Conservation (phyloP, 1,284 basidiomycete species). For the Xanthoconium separans region DNA sequence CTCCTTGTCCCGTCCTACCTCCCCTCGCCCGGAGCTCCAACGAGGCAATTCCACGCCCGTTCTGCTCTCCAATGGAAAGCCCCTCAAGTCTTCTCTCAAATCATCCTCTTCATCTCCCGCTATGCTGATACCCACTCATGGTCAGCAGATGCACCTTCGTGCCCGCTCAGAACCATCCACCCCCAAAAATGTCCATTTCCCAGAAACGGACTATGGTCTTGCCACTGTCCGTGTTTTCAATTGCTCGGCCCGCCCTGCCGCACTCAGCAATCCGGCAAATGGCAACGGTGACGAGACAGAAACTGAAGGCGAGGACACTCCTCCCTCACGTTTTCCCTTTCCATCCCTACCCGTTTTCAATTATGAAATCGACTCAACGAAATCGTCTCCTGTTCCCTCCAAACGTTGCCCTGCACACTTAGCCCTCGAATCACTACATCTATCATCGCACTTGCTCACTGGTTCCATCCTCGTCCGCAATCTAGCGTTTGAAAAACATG, state of each 20-base stretch:
- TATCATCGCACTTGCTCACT: conserved; percentile 45
- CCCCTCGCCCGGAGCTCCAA: conserved; percentile 24
- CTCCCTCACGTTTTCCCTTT: conserved; percentile 36
- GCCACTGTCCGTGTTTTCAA: conserved; percentile 85
- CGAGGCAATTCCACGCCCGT: conserved; percentile 38
- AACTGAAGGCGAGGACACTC: conserved; percentile 55
- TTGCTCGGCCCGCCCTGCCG: conserved; percentile 73
- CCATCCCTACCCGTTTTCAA: conserved; percentile 48
- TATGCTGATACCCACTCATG: conserved; percentile 28
- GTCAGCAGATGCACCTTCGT: conserved; percentile 39
- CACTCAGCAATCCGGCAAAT: conserved; percentile 43
- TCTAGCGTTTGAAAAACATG: conserved; percentile 83
- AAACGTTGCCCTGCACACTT: conserved; percentile 36
- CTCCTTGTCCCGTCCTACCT: conserved; percentile 9
- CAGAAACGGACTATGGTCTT: conserved; percentile 60
- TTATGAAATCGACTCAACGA: conserved; percentile 44
- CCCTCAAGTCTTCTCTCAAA: conserved; percentile 88
- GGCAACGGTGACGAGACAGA: conserved; percentile 69
- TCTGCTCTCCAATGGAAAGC: conserved; percentile 82
- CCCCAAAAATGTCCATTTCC: conserved; percentile 90
- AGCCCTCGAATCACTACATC: conserved; percentile 48
- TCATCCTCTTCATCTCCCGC: conserved; percentile 55
- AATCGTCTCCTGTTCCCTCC: conserved; percentile 47
- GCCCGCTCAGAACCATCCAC: conserved; percentile 69
- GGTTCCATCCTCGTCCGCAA: conserved; percentile 85